phyloP scores from a whole-genome alignment of 2,329 filamentous ascomycete species.

The Talaromyces sp. region DNA sequence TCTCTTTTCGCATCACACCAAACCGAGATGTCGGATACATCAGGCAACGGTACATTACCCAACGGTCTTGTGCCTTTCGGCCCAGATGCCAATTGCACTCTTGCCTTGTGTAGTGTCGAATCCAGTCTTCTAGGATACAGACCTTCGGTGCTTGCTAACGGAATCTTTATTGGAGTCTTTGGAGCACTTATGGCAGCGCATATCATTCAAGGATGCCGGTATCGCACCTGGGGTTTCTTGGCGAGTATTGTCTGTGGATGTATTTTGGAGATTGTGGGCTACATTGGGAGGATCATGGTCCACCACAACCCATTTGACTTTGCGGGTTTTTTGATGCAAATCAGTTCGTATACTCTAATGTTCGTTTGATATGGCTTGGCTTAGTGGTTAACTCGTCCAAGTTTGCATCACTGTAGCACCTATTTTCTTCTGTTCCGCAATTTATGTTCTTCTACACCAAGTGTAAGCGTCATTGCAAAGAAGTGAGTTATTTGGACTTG shows the following conservation, averaged over 20 bases:
- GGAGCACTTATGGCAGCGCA: constrained; percentile 41
- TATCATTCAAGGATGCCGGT: constrained; percentile 35
- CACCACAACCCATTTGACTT: constrained; percentile 59
- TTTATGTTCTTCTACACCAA: constrained; percentile 60
- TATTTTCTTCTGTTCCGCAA: constrained; percentile 55
- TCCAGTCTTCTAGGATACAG: constrained; percentile 19
- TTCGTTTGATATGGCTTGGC: too few relatives aligned
- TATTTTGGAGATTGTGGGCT: constrained; percentile 59
- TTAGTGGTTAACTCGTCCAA: too few relatives aligned
- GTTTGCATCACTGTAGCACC: constrained; percentile 32
- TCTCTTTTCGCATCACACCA: too few relatives aligned
- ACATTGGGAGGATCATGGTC: constrained; percentile 58
- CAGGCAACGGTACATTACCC: too few relatives aligned
- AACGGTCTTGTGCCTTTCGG: constrained; percentile 8
- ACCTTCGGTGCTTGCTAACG: constrained; percentile 36
- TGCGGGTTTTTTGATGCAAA: constrained; percentile 63
- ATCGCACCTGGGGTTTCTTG: constrained; percentile 43
- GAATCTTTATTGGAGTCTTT: constrained; percentile 46
- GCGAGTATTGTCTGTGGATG: constrained; percentile 57
- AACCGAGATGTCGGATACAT: too few relatives aligned
- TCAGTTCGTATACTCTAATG: not conserved
- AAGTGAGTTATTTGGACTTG: too few relatives aligned
- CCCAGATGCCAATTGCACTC: constrained; percentile 14
- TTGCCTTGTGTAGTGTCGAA: constrained; percentile 17
- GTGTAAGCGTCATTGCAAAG: constrained; percentile 4